Base-by-base conservation (phyloP, 2,329 filamentous ascomycete species). In the Blastomyces emzantsi region DNA sequence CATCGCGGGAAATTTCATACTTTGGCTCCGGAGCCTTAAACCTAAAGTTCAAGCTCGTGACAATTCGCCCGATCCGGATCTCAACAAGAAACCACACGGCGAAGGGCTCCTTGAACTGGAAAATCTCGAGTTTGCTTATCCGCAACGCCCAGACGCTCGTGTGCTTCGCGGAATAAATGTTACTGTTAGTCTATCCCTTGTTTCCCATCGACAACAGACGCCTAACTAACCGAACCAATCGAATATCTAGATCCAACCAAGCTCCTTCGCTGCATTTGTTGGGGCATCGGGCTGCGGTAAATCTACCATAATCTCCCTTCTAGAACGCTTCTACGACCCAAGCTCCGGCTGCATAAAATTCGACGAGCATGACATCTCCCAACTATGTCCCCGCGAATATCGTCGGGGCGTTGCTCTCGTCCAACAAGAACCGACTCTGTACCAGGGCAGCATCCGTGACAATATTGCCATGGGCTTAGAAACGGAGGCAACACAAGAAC, bases 351-450 rank as follows among this genome's bases (percentile, higher is more conserved):
- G 61, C 52, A 57, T 6, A 76, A 78, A 5, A 86, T 94, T 62
- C 77, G 86, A 90, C 71, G 84, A 81, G 5, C 77, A 79, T 60
- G 81, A 87, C 68, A 84, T 92, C 54, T 73, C 77, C 0, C 72
- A 79, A 0, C 72, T 90, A 61, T 83, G 87, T 63, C 79, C 88
- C 0, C 80, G 80, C 65, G 76, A 81, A 22, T 90, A 90, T 71
- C 83, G 89, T 51, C 80, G 81, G 63, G 76, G 84, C 45, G 79
- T 92, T 15, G 87, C 87, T 1, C 81, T 92, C 0, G 89, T 92
- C 0, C 85, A 87, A 3, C 89, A 92, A 73, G 89, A 92, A 71
- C 82, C 89, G 9, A 87, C 86, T 0, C 80, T 92, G 0, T 91
- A 90, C 70, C 85, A 87, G 72, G 86, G 85, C 67, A 85, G 85